Evolutionary conservation across 108 stramenopile species (phyloP).

Genomic region (Tribonema minus): DNA sequence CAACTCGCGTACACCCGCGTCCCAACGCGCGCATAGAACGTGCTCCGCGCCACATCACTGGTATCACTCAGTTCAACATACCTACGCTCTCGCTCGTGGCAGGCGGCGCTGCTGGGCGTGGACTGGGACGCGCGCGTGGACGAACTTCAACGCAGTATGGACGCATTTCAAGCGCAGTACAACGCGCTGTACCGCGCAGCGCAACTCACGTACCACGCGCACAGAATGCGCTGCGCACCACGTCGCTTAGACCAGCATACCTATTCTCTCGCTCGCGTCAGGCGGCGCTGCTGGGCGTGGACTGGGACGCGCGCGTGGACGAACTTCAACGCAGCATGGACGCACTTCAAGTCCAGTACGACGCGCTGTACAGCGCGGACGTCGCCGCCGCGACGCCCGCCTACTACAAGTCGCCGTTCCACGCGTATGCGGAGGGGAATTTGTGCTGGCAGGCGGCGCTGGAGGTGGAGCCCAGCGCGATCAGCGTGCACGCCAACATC

Average conservation of each 20-base stretch:
- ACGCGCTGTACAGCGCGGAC: background rate
- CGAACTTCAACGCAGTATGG: constrained; percentile 26
- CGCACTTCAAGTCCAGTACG: background rate
- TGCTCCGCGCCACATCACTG: too few relatives aligned
- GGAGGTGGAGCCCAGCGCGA: constrained; percentile 37
- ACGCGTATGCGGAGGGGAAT: constrained; percentile 51
- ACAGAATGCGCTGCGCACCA: background rate
- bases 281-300: background rate
- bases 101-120: too few relatives aligned
- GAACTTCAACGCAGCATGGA: background rate
- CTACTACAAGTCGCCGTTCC: constrained; percentile 49
- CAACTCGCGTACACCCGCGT: too few relatives aligned
- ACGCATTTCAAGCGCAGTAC: constrained; percentile 24
- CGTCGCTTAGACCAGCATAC: background rate
- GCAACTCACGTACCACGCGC: background rate
- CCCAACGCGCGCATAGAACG: too few relatives aligned
- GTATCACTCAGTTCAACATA: too few relatives aligned
- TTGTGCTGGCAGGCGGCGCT: constrained; percentile 45
- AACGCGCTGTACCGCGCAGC: background rate
- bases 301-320: background rate
- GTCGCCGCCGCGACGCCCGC: constrained; percentile 2
- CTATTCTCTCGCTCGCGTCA: background rate
- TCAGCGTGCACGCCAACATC: constrained; percentile 35
- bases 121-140: constrained; percentile 34
- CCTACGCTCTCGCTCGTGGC: too few relatives aligned